Evolutionary conservation across 306 rosid species (phyloP).

Genomic region (Quercus ilex): DNA sequence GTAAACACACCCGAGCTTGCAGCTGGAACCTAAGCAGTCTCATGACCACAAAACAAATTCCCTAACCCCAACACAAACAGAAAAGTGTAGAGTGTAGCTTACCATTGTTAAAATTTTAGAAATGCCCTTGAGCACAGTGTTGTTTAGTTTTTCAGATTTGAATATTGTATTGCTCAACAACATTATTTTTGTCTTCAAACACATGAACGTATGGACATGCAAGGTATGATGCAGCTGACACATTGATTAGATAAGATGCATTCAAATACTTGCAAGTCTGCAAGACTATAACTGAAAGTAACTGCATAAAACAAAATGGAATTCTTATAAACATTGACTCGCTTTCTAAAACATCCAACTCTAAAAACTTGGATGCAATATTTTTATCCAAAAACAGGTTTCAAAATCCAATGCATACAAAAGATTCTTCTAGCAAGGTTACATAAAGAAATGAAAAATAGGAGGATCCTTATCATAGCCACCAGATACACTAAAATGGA

Average conservation of each 20-base stretch:
- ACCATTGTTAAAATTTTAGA: background rate
- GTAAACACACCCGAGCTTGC: background rate
- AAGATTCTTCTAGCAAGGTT: slow-evolving; percentile 18
- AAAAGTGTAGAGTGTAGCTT: no score
- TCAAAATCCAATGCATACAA: background rate
- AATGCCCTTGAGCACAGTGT: background rate
- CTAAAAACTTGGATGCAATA: background rate
- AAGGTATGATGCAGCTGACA: background rate
- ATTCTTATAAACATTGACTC: background rate
- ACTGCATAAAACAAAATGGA: background rate
- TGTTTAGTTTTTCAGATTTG: background rate
- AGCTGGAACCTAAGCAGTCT: background rate
- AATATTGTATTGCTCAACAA: background rate
- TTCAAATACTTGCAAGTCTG: background rate
- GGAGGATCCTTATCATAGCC: slow-evolving; percentile 4
- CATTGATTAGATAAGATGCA: background rate
- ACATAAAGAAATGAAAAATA: slow-evolving; percentile 1
- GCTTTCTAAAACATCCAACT: background rate
- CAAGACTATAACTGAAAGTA: background rate
- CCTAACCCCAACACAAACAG: background rate
- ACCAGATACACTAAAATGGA: slow-evolving; percentile 6
- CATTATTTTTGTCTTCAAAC: background rate
- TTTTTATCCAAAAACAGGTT: background rate
- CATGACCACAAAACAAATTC: background rate
- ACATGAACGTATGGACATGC: background rate